Evolutionary conservation across 306 rosid genomes (phyloP).

Genomic region (Abrus precatorius): DNA sequence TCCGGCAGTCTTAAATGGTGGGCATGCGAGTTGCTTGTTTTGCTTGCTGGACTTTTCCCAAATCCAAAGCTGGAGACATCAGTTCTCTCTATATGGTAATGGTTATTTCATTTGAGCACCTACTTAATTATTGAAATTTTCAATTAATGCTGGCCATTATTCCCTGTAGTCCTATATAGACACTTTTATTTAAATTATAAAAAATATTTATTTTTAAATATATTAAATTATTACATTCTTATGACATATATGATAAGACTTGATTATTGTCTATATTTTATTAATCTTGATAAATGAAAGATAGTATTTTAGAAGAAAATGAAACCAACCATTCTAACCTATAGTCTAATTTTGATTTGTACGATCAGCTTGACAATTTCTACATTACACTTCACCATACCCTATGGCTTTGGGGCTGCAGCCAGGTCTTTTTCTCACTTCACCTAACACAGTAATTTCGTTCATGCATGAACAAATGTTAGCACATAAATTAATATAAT

Average conservation of each 20-base stretch:
- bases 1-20: slow-evolving; percentile 70
- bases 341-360: neutral
- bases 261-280: no score
- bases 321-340: neutral
- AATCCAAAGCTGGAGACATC: slow-evolving; percentile 77
- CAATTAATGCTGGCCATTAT: neutral
- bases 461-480: neutral
- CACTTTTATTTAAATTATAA: no score
- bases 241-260: no score
- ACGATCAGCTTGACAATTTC: slow-evolving; percentile 67
- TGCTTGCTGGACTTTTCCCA: slow-evolving; percentile 68
- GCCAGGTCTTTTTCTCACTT: slow-evolving; percentile 56
- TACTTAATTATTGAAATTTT: neutral
- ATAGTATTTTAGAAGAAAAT: neutral
- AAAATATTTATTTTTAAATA: no score
- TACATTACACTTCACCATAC: slow-evolving; percentile 66
- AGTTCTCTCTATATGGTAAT: slow-evolving; percentile 75
- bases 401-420: slow-evolving; percentile 73
- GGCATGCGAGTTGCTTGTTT: slow-evolving; percentile 69
- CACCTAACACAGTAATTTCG: slow-evolving; percentile 5
- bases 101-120: slow-evolving; percentile 8
- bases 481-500: neutral
- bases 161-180: no score
- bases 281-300: no score
- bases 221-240: no score